phyloP scores from a whole-genome alignment of 2,329 filamentous ascomycete genomes.

The Clarireedia hainanense region DNA sequence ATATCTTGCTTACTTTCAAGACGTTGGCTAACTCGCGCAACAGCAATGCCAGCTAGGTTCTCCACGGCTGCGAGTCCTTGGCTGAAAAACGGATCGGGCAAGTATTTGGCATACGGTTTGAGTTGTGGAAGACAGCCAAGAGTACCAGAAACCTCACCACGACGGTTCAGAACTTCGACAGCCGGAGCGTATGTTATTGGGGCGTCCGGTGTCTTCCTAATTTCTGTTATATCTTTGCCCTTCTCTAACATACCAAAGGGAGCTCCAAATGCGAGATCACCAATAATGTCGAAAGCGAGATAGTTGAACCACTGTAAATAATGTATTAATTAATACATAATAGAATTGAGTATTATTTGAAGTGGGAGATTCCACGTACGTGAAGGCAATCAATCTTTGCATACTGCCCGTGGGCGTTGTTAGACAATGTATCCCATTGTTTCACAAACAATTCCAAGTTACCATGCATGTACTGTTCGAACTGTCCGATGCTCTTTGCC shows the following conservation, averaged over 20 bases:
- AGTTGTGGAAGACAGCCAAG: conserved; percentile 67
- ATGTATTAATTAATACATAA: neutral
- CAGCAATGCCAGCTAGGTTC: conserved; percentile 78
- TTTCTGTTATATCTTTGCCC: conserved; percentile 71
- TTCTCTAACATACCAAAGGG: conserved; percentile 77
- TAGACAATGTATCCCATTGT: conserved; percentile 62
- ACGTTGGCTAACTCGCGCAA: conserved; percentile 73
- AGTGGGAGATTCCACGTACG: neutral
- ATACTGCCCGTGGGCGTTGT: conserved; percentile 33
- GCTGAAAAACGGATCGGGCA: conserved; percentile 76
- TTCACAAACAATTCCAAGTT: conserved; percentile 68
- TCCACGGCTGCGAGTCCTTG: conserved; percentile 67
- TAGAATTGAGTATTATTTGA: neutral
- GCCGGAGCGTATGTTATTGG: conserved; percentile 65
- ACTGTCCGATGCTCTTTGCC: conserved; percentile 70
- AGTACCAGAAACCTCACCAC: conserved; percentile 77
- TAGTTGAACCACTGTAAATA: conserved; percentile 60
- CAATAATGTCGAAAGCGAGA: conserved; percentile 48
- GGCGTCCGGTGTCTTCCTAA: conserved; percentile 51
- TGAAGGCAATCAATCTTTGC: conserved; percentile 66
- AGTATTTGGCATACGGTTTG: conserved; percentile 70
- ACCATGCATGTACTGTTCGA: conserved; percentile 80
- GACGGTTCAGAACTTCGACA: conserved; percentile 80
- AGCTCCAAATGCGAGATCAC: conserved; percentile 60
- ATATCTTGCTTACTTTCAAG: conserved; percentile 59